phyloP scores from a whole-genome alignment of 768 basidiomycete genomes.

The Krasilnikovozyma curviuscula region DNA sequence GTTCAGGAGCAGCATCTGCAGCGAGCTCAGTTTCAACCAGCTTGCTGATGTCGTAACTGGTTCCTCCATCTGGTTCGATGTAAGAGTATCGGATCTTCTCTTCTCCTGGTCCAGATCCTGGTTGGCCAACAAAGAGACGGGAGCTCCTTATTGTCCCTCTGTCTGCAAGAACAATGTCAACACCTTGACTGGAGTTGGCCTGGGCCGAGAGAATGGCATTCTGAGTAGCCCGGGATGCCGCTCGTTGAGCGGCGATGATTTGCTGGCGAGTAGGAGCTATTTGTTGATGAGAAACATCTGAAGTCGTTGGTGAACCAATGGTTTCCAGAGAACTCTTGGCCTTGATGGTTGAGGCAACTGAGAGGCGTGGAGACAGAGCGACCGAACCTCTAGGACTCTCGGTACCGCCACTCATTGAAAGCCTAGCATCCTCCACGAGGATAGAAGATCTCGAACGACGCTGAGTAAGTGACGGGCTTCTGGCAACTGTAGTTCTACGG shows the following conservation, averaged over 20 bases:
- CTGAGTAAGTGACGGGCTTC: neutral
- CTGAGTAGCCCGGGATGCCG: conserved; percentile 64
- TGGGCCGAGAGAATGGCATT: conserved; percentile 69
- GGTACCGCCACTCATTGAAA: no score
- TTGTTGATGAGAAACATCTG: no score
- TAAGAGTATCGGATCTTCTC: conserved; percentile 82
- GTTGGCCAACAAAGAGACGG: conserved; percentile 36
- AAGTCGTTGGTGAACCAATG: no score
- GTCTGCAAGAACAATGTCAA: conserved; percentile 72
- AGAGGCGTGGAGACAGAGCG: no score
- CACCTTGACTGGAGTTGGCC: conserved; percentile 61
- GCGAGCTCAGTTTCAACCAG: no score
- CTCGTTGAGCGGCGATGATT: conserved; percentile 82
- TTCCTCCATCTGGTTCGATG: conserved; percentile 73
- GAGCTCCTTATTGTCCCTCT: conserved; percentile 71
- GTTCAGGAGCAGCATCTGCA: no score
- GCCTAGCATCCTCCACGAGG: neutral
- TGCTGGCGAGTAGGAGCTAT: conserved; percentile 53
- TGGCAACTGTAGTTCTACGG: conserved; percentile 40
- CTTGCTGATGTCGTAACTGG: conserved; percentile 69
- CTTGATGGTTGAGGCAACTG: no score
- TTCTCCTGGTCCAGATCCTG: conserved; percentile 25
- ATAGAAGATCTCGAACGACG: conserved; percentile 2
- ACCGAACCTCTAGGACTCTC: no score
- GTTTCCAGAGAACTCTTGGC: no score